Conservation (phyloP, 1,139 yeast genomes). For the Geotrichum restrictum region DNA sequence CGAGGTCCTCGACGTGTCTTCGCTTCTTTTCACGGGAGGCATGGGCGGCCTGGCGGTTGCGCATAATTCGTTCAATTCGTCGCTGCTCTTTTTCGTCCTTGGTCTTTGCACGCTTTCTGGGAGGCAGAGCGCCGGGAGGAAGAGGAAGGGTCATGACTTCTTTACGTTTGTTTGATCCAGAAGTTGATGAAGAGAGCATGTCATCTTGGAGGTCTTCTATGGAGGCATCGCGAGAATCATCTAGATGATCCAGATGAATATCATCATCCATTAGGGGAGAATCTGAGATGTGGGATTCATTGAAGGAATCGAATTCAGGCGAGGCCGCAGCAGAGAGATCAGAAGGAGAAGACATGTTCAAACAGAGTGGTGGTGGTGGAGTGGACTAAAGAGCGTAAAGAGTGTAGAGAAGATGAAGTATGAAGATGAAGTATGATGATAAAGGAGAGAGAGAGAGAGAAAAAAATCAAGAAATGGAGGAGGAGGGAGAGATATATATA, state of each 20-base stretch:
- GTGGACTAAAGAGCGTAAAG: background rate
- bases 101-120: slow-evolving; percentile 94
- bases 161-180: slow-evolving; percentile 31
- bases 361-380: background rate
- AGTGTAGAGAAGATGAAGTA: background rate
- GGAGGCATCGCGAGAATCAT: slow-evolving; percentile 8
- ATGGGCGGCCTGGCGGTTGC: slow-evolving; percentile 96
- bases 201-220: background rate
- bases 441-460: background rate
- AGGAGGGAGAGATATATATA: background rate
- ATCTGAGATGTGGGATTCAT: background rate
- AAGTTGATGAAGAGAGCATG: slow-evolving; percentile 21
- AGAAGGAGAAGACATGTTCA: slow-evolving; percentile 4
- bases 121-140: slow-evolving; percentile 61
- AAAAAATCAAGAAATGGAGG: background rate
- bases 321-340: background rate
- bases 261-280: background rate
- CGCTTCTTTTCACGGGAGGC: slow-evolving; percentile 96
- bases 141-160: slow-evolving; percentile 36
- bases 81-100: slow-evolving; percentile 96
- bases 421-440: background rate
- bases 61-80: slow-evolving; percentile 81
- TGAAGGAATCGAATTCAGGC: background rate
- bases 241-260: background rate
- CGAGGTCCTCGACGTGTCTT: slow-evolving; percentile 82